Conservation (phyloP, 129 eudicot species). For the Flaveria sonorensis region DNA sequence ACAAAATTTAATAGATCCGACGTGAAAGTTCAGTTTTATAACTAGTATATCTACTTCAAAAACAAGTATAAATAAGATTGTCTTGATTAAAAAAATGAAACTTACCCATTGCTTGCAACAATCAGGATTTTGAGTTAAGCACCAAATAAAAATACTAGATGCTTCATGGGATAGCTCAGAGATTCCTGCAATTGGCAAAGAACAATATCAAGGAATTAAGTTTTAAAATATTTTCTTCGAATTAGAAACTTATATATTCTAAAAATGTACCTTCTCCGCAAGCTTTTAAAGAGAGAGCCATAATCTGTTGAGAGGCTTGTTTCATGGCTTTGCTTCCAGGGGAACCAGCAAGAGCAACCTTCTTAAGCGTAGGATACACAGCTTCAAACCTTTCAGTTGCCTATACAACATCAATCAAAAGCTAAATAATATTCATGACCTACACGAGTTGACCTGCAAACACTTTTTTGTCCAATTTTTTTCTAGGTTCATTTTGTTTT, state of each 20-base stretch:
- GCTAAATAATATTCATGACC: constrained; percentile 2
- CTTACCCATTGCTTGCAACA: constrained; percentile 93
- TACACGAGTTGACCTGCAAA: neutral
- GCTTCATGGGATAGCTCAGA: constrained; percentile 80
- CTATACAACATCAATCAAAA: constrained; percentile 40
- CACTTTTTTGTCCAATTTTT: neutral
- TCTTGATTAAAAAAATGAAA: neutral
- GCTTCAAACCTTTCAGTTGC: constrained; percentile 98
- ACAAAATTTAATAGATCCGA: neutral
- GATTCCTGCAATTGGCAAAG: constrained; percentile 45
- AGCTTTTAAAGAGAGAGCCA: constrained; percentile 54
- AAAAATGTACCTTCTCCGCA: constrained; percentile 72
- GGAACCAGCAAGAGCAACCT: constrained; percentile 94
- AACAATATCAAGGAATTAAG: constrained; percentile 21
- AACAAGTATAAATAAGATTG: neutral
- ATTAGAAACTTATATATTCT: neutral
- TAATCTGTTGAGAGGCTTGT: constrained; percentile 80
- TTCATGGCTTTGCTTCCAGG: constrained; percentile 98
- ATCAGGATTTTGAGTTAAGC: constrained; percentile 73
- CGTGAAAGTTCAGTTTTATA: neutral
- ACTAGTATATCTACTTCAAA: neutral
- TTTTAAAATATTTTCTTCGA: neutral
- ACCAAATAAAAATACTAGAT: constrained; percentile 63
- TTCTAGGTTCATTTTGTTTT: neutral
- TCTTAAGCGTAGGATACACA: constrained; percentile 74